Percentiles rank a stretch among this genome's conserved stretches.
Conservation (phyloP, 768 basidiomycete genomes). For the Coprinopsis strossmayeri region DNA sequence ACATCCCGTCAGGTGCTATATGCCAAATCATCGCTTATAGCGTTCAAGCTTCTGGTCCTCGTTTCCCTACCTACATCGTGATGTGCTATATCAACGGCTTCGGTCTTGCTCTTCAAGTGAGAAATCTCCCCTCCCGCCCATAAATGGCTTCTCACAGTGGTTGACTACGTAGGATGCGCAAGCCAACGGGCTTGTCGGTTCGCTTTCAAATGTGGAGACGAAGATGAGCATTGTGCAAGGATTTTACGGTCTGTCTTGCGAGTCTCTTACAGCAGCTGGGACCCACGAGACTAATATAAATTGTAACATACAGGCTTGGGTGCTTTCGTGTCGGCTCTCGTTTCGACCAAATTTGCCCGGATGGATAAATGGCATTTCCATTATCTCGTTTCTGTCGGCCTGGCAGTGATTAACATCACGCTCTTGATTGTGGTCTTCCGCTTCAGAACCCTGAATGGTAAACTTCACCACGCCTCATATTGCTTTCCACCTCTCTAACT, state of each 20-base stretch:
- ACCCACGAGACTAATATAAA: not conserved
- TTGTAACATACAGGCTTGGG: constrained; percentile 45
- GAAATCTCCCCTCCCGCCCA: not conserved
- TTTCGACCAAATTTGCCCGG: constrained; percentile 75
- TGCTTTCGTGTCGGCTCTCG: constrained; percentile 63
- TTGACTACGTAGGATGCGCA: constrained; percentile 58
- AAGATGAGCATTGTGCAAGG: constrained; percentile 72
- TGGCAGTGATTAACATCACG: constrained; percentile 52
- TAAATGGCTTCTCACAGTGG: not conserved
- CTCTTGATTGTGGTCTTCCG: constrained; percentile 55
- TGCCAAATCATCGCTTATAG: constrained; percentile 48
- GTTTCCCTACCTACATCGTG: constrained; percentile 57
- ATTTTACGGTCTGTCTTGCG: constrained; percentile 40
- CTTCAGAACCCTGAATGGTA: constrained; percentile 64
- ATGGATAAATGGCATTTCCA: constrained; percentile 68
- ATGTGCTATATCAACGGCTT: constrained; percentile 37
- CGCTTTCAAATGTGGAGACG: constrained; percentile 43
- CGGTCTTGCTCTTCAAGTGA: constrained; percentile 39
- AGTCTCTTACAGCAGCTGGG: not conserved
- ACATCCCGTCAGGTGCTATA: constrained; percentile 47
- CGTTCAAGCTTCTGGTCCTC: constrained; percentile 48
- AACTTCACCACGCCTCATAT: not conserved
- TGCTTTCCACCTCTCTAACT: not conserved
- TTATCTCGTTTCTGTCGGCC: constrained; percentile 61
- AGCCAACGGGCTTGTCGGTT: constrained; percentile 64